A percentile compares a stretch with the other conserved stretches of the same genome.
phyloP scores from a whole-genome alignment of 257 asterid species.

The Forsythia viridissima region DNA sequence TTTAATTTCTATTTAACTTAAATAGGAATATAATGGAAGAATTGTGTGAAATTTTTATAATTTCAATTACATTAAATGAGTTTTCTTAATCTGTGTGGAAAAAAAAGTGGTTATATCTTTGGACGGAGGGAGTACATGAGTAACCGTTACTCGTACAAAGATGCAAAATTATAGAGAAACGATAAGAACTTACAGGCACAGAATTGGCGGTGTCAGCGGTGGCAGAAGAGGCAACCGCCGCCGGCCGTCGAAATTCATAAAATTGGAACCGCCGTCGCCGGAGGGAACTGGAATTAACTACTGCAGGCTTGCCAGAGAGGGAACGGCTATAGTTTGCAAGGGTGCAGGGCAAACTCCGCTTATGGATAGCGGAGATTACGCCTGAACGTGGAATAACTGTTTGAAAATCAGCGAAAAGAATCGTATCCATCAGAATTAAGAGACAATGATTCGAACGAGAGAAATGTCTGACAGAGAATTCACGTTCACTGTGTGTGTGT shows the following conservation, averaged over 20 bases:
- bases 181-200: slow-evolving; percentile 47
- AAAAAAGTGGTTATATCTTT: too few relatives aligned
- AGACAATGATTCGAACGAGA: neutral
- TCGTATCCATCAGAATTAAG: slow-evolving; percentile 41
- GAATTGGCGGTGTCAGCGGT: slow-evolving; percentile 50
- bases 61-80: too few relatives aligned
- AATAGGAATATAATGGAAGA: too few relatives aligned
- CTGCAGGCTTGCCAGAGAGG: slow-evolving; percentile 18
- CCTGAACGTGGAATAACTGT: slow-evolving; percentile 30
- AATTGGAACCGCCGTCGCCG: slow-evolving; percentile 14
- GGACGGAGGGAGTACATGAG: too few relatives aligned
- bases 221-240: slow-evolving; percentile 33
- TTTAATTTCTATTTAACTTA: too few relatives aligned
- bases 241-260: slow-evolving; percentile 4
- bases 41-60: too few relatives aligned
- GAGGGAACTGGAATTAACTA: slow-evolving; percentile 24
- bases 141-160: neutral
- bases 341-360: slow-evolving; percentile 37
- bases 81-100: too few relatives aligned
- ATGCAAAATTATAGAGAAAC: neutral
- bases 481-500: neutral
- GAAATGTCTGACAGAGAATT: neutral
- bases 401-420: slow-evolving; percentile 25
- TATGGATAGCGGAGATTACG: slow-evolving; percentile 27
- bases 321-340: slow-evolving; percentile 21